Evolutionary conservation across 352 stramenopile genomes (phyloP).

Genomic region (Plasmopara muralis): DNA sequence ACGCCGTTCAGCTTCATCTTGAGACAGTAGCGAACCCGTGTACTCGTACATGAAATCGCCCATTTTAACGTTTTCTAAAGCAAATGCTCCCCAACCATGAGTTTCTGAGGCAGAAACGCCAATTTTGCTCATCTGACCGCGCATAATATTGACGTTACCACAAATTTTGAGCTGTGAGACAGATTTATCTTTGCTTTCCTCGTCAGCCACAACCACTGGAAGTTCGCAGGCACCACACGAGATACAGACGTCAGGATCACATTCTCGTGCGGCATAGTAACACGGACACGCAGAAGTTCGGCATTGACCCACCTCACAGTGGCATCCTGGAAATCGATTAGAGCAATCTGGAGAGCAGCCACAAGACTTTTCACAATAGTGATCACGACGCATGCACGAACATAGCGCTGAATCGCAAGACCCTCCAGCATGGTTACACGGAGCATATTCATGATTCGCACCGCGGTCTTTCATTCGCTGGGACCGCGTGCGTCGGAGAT

Average conservation of each 20-base stretch:
- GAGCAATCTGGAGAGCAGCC: slow-evolving; percentile 57
- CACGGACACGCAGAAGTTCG: slow-evolving; percentile 56
- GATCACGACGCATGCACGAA: slow-evolving; percentile 74
- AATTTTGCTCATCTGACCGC: slow-evolving; percentile 43
- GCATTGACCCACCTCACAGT: slow-evolving; percentile 51
- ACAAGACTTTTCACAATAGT: slow-evolving; percentile 72
- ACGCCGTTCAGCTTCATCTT: slow-evolving; percentile 80
- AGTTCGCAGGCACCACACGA: slow-evolving; percentile 65
- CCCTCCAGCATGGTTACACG: slow-evolving; percentile 47
- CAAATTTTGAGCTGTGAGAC: slow-evolving; percentile 41
- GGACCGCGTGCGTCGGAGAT: slow-evolving; percentile 56
- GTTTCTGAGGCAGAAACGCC: slow-evolving; percentile 52
- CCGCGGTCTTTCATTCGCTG: slow-evolving; percentile 80
- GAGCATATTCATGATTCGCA: slow-evolving; percentile 66
- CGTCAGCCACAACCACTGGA: slow-evolving; percentile 37
- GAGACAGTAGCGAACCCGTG: slow-evolving; percentile 87
- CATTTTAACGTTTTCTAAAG: slow-evolving; percentile 40
- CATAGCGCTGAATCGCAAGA: slow-evolving; percentile 63
- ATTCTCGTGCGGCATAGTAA: slow-evolving; percentile 63
- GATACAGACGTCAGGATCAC: slow-evolving; percentile 58
- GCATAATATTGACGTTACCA: slow-evolving; percentile 65
- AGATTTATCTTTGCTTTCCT: slow-evolving; percentile 23
- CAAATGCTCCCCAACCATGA: slow-evolving; percentile 73
- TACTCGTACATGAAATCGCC: slow-evolving; percentile 84
- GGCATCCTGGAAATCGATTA: slow-evolving; percentile 71